Evolutionary conservation across 129 eudicot species (phyloP).

Genomic region (Flaveria robusta): DNA sequence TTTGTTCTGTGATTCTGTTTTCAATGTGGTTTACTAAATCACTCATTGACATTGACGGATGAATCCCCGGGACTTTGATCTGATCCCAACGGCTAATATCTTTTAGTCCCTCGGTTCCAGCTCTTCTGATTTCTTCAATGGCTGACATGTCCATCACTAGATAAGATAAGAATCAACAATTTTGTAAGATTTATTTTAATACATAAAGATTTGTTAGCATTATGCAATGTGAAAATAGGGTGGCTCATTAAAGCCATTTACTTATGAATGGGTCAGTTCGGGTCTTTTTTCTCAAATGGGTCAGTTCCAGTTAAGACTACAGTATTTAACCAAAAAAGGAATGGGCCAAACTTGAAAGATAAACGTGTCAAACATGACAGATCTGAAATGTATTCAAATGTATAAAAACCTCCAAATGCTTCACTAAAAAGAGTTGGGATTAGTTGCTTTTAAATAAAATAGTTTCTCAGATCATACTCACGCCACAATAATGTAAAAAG

Average conservation of each 20-base stretch:
- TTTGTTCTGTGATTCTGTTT: slow-evolving; percentile 49
- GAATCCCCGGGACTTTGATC: slow-evolving; percentile 52
- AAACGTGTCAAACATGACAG: background rate
- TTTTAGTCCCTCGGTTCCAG: slow-evolving; percentile 24
- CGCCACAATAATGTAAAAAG: background rate
- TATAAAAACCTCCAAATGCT: background rate
- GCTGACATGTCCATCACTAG: slow-evolving; percentile 60
- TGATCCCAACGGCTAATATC: slow-evolving; percentile 42
- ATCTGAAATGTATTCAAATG: background rate
- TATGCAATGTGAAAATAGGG: background rate
- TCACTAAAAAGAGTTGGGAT: background rate
- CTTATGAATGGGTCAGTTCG: background rate
- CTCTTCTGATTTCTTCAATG: slow-evolving; percentile 46
- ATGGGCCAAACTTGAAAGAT: too few relatives aligned
- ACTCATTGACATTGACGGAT: slow-evolving; percentile 66
- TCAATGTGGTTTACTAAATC: slow-evolving; percentile 70
- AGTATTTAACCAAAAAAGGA: too few relatives aligned
- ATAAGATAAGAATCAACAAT: slow-evolving; percentile 2
- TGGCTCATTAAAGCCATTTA: background rate
- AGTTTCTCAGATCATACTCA: background rate
- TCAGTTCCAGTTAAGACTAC: too few relatives aligned
- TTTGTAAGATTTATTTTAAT: background rate
- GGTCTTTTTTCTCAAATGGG: background rate
- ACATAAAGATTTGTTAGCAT: background rate
- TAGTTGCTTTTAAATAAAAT: background rate